A percentile compares a stretch with the other conserved stretches of the same genome.
These are phyloP conservation scores for Xylariales sp. DNA, from an alignment of 2,329 filamentous ascomycete genomes.

Conservation along the genomic window DNA sequence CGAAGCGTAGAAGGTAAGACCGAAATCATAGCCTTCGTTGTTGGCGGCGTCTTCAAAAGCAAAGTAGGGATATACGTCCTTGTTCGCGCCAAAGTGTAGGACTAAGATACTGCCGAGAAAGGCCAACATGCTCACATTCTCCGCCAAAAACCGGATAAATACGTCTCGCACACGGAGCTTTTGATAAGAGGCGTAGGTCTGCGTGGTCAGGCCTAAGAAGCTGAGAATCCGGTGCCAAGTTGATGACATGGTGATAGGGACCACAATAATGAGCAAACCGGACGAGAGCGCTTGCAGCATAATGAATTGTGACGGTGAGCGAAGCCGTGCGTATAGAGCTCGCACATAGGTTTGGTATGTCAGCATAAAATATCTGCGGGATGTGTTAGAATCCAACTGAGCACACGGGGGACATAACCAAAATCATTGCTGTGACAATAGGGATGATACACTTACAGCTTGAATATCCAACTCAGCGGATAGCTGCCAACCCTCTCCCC, in stretches of 20 bases:
- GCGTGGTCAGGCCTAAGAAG: conserved; percentile 50
- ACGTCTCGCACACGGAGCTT: conserved; percentile 63
- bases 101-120: conserved; percentile 63
- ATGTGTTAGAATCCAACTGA: conserved; percentile 8
- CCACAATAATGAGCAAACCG: conserved; percentile 57
- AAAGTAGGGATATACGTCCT: conserved; percentile 66
- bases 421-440: no score
- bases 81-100: conserved; percentile 63
- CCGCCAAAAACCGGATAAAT: conserved; percentile 62
- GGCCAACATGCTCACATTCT: conserved; percentile 65
- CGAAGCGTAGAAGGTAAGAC: conserved; percentile 59
- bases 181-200: conserved; percentile 59
- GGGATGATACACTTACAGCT: conserved; percentile 44
- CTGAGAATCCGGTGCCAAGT: conserved; percentile 52
- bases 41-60: conserved; percentile 50
- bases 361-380: conserved; percentile 56
- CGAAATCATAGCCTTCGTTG: conserved; percentile 52
- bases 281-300: conserved; percentile 62
- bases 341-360: conserved; percentile 71
- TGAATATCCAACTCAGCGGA: conserved; percentile 67
- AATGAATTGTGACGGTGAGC: conserved; percentile 61
- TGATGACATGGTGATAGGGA: conserved; percentile 59
- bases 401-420: neutral
- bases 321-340: conserved; percentile 63
- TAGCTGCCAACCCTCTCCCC: conserved; percentile 66